Evolutionary conservation across 169 alveolate species (phyloP).

Genomic region (Pseudocohnilembus persalinus): DNA sequence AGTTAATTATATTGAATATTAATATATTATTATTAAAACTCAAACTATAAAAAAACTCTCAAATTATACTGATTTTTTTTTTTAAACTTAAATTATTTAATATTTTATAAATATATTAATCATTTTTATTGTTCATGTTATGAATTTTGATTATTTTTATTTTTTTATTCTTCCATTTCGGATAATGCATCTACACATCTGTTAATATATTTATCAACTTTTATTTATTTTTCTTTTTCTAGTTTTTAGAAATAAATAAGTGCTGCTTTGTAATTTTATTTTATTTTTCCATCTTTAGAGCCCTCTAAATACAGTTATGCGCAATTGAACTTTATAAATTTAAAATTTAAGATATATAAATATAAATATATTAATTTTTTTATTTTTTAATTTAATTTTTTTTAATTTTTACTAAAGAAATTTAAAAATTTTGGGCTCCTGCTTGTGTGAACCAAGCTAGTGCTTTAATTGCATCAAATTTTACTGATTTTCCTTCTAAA

Average conservation of each 20-base stretch:
- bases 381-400: background rate
- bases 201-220: slow-evolving; percentile 23
- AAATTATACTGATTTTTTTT: too few species aligned
- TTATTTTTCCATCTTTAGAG: slow-evolving; percentile 17
- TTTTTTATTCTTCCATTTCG: background rate
- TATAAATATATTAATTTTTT: background rate
- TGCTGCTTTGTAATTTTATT: slow-evolving; percentile 34
- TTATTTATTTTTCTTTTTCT: slow-evolving; percentile 15
- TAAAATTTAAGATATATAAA: background rate
- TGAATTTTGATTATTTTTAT: too few species aligned
- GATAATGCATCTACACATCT: slow-evolving; percentile 1
- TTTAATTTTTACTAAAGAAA: slow-evolving; percentile 26
- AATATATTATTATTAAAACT: too few species aligned
- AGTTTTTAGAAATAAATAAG: slow-evolving; percentile 33
- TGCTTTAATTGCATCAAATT: slow-evolving; percentile 28
- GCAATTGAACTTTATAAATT: slow-evolving; percentile 20
- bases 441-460: slow-evolving; percentile 51
- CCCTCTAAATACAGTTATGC: slow-evolving; percentile 45
- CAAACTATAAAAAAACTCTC: too few species aligned
- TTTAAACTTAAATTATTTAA: too few species aligned
- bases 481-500: slow-evolving; percentile 17
- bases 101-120: too few species aligned
- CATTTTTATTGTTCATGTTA: too few species aligned
- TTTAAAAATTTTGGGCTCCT: slow-evolving; percentile 20
- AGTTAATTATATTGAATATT: too few species aligned